Base-by-base conservation (phyloP, 192 early-diverging fungal species). In the Coemansia furcata region DNA sequence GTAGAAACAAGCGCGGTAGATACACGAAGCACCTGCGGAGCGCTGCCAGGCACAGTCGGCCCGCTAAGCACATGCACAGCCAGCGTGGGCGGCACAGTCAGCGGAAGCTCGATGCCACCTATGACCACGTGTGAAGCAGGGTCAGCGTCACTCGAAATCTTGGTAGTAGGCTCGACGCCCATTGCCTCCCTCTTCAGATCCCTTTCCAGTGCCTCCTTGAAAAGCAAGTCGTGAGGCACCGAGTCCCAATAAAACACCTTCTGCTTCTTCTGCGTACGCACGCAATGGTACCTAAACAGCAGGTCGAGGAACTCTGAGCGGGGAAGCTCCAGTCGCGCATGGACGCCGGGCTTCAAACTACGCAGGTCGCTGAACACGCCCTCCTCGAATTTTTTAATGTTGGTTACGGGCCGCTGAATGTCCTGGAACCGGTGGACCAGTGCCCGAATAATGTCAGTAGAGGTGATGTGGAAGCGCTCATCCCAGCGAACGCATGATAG, bases 201-300 rank as follows among this genome's bases (percentile, higher is more conserved):
- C 40, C 97, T 88, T 79, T 99, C 95, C 54, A 98, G 87, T 3
- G 97, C 97, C 76, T 99, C 97, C 46, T 92, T 85, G 75, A 99
- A 99, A 42, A 99, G 88, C 40, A 91, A 73, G 72, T 99, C 96
- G 74, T 97, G 96, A 12, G 90, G 91, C 19, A 99, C 97, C 19
- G 94, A 92, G 74, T 89, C 91, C 96, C 97, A 99, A 74, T 91
- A 96, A 78, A 98, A 99, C n/a, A 99, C 97, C 62, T 98, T 98
- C 84, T 99, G 97, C 84, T 98, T 98, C 86, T 98, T 99, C 76
- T 98, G 97, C 4, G 95, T 97, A 38, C 97, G 90, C 67, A 99
- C 94, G 79, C 96, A 98, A 61, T 94, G 89, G 85, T 96, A 90
- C 77, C 94, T 95, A 86, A 95, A 94, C 52, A 99, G 85, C 71